Percentiles rank a stretch among this genome's conserved stretches.
phyloP scores from a whole-genome alignment of 208 protist genomes.

The Leptomonas seymouri region DNA sequence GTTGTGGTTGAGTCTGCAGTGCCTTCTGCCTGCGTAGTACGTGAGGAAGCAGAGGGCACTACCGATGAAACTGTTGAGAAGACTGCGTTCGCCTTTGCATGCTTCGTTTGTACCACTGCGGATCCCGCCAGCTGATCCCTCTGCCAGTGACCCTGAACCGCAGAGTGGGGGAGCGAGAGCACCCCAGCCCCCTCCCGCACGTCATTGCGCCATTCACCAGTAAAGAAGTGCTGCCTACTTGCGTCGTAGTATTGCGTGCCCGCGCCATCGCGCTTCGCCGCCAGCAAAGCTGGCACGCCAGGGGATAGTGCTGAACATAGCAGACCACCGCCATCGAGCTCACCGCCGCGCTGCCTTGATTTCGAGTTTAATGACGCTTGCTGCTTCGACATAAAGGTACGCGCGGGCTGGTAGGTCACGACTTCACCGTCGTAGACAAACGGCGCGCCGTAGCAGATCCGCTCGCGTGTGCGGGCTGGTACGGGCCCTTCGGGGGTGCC shows the following conservation, averaged over 20 bases:
- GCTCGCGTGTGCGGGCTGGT: background rate
- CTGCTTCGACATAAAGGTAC: conserved; percentile 1
- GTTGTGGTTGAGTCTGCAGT: background rate
- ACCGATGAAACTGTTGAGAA: background rate
- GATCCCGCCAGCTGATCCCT: conserved; percentile 37
- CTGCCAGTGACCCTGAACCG: conserved; percentile 59
- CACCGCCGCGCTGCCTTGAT: background rate
- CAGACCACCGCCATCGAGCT: background rate
- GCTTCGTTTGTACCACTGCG: conserved; percentile 24
- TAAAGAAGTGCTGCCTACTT: conserved; percentile 33
- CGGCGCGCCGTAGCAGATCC: conserved; percentile 24
- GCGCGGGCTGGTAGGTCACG: conserved; percentile 18
- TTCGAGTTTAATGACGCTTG: background rate
- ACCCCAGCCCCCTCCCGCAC: conserved; percentile 49
- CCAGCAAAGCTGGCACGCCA: background rate
- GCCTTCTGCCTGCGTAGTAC: background rate
- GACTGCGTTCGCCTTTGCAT: conserved; percentile 15
- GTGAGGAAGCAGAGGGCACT: background rate
- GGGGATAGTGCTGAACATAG: background rate
- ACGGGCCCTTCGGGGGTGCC: background rate
- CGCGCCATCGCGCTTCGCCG: conserved; percentile 25
- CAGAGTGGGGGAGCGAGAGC: conserved; percentile 47
- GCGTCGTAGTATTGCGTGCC: conserved; percentile 48
- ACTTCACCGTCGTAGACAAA: conserved; percentile 35
- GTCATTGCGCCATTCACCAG: conserved; percentile 59